Conservation (phyloP, 768 basidiomycete genomes). For the Leccinum subgranulosum region DNA sequence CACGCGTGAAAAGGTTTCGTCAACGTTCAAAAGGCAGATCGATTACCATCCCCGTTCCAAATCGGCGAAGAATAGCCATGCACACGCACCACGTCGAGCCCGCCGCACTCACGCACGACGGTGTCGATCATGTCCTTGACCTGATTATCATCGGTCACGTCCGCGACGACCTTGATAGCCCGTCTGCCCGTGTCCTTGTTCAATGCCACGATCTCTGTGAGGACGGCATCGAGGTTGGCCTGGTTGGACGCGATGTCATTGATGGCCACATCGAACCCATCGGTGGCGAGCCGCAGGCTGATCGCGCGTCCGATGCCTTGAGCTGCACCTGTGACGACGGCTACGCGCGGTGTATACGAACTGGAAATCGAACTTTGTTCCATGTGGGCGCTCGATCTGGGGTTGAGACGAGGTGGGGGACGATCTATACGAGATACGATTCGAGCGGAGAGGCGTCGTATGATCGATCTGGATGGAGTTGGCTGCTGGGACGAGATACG, state of each 20-base stretch:
- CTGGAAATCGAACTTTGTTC: neutral
- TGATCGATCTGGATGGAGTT: neutral
- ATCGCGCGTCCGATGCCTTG: conserved; percentile 50
- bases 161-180: neutral
- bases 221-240: conserved; percentile 3
- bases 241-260: conserved; percentile 35
- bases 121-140: conserved; percentile 14
- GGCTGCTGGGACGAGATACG: neutral
- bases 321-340: conserved; percentile 43
- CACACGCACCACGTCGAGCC: conserved; percentile 12
- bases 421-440: neutral
- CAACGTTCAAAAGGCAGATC: neutral
- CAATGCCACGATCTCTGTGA: neutral
- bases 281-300: conserved; percentile 41
- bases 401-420: neutral
- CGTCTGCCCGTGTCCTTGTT: neutral
- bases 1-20: neutral
- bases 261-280: conserved; percentile 44
- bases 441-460: neutral
- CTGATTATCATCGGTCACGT: conserved; percentile 2
- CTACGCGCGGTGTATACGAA: conserved; percentile 22
- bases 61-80: neutral
- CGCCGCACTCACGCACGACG: conserved; percentile 6
- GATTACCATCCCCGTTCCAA: neutral
- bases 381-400: neutral